Percentiles rank a stretch among this genome's conserved stretches.
Evolutionary conservation across 805 yeast genomes (phyloP).

Genomic region (Myxozyma nipponensis): DNA sequence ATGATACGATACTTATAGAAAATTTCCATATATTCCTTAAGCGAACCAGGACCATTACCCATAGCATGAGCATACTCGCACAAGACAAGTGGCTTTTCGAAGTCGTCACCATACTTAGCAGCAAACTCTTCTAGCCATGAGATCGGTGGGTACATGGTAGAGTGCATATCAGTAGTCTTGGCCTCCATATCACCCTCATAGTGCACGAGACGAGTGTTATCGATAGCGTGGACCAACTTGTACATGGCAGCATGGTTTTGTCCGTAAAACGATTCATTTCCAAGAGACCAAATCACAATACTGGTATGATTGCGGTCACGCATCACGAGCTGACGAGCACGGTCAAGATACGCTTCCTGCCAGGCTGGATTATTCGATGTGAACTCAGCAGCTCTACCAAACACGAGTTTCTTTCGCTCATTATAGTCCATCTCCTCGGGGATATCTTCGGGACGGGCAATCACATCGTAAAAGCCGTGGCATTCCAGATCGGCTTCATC

Average conservation of each 20-base stretch:
- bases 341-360: slow-evolving; percentile 37
- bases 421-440: background rate
- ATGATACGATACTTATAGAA: slow-evolving; percentile 34
- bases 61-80: slow-evolving; percentile 41
- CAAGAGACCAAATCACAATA: slow-evolving; percentile 40
- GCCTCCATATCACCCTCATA: slow-evolving; percentile 36
- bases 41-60: slow-evolving; percentile 41
- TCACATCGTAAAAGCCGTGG: slow-evolving; percentile 35
- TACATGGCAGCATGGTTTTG: slow-evolving; percentile 36
- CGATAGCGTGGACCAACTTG: slow-evolving; percentile 31
- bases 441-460: background rate
- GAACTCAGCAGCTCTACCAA: slow-evolving; percentile 30
- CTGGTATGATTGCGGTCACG: slow-evolving; percentile 39
- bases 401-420: slow-evolving; percentile 14
- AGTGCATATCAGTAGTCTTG: slow-evolving; percentile 34
- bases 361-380: slow-evolving; percentile 37
- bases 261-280: slow-evolving; percentile 40
- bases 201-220: slow-evolving; percentile 36
- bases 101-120: background rate
- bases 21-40: slow-evolving; percentile 36
- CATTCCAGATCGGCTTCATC: slow-evolving; percentile 41
- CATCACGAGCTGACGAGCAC: slow-evolving; percentile 35
- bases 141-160: slow-evolving; percentile 37
- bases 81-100: slow-evolving; percentile 35
- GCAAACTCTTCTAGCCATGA: slow-evolving; percentile 30